phyloP scores from a whole-genome alignment of 345 rosid species.

The Salix dunnii region DNA sequence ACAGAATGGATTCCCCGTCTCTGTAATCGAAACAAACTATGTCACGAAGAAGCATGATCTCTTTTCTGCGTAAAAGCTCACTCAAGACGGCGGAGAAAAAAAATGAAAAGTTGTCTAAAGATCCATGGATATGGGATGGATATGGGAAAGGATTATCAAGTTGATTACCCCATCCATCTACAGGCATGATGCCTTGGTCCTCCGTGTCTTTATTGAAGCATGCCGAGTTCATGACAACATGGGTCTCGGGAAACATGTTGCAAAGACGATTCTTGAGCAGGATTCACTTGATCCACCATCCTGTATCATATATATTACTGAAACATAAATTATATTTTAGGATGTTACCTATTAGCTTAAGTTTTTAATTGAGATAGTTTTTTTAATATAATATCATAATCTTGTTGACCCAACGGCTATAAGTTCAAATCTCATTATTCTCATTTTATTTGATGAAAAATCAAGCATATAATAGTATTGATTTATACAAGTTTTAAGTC shows the following conservation, averaged over 20 bases:
- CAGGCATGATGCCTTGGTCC: conserved; percentile 85
- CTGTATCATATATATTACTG: conserved; percentile 57
- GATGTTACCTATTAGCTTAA: too few relatives aligned
- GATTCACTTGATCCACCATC: conserved; percentile 66
- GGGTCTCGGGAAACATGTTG: conserved; percentile 56
- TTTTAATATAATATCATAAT: too few relatives aligned
- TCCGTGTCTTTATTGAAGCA: conserved; percentile 77
- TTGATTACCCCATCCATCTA: conserved; percentile 96
- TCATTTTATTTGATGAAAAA: too few relatives aligned
- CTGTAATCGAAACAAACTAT: conserved; percentile 91
- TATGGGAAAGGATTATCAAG: conserved; percentile 92
- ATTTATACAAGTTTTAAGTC: too few relatives aligned
- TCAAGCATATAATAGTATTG: too few relatives aligned
- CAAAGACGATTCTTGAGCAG: conserved; percentile 57
- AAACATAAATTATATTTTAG: too few relatives aligned
- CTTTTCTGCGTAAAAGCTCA: conserved; percentile 92
- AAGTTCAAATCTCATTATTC: too few relatives aligned
- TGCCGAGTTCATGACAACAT: conserved; percentile 54
- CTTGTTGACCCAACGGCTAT: too few relatives aligned
- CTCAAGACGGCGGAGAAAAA: conserved; percentile 94
- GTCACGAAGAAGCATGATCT: conserved; percentile 94
- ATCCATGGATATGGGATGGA: conserved; percentile 82
- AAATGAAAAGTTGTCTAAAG: conserved; percentile 83
- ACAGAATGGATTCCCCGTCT: conserved; percentile 96
- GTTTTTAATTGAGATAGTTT: too few relatives aligned